phyloP scores from a whole-genome alignment of 768 basidiomycete genomes.

The Trametes punicea region DNA sequence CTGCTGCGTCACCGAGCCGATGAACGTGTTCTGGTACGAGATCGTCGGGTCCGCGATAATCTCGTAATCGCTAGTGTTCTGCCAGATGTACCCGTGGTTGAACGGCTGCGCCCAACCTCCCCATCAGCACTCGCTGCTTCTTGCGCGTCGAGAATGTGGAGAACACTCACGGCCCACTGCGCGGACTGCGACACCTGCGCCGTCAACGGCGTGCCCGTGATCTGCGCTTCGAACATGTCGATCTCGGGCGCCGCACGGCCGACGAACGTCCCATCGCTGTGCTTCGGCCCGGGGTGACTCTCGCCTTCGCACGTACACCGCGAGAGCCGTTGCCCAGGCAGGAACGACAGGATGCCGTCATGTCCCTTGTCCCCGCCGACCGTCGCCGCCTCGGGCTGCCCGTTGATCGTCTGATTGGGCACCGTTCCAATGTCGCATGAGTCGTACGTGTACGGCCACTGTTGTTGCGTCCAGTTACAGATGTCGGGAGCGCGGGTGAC shows the following conservation, averaged over 20 bases:
- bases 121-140: not conserved
- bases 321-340: constrained; percentile 84
- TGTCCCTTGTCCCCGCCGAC: constrained; percentile 55
- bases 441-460: constrained; percentile 86
- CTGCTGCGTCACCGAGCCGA: constrained; percentile 72
- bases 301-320: constrained; percentile 86
- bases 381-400: constrained; percentile 57
- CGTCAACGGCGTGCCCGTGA: constrained; percentile 40
- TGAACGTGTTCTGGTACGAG: constrained; percentile 57
- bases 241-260: constrained; percentile 88
- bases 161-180: constrained; percentile 68
- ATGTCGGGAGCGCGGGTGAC: no score
- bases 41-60: constrained; percentile 54
- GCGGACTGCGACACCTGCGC: constrained; percentile 79
- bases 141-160: not conserved
- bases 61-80: constrained; percentile 56
- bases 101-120: constrained; percentile 54
- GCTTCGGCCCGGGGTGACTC: constrained; percentile 83
- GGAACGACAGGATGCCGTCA: constrained; percentile 64
- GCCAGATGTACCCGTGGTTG: constrained; percentile 68
- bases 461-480: not conserved
- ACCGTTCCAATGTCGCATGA: constrained; percentile 91
- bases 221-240: constrained; percentile 85
- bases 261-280: constrained; percentile 67
- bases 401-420: constrained; percentile 75